phyloP scores from a whole-genome alignment of 306 rosid genomes.

The Cicer arietinum region DNA sequence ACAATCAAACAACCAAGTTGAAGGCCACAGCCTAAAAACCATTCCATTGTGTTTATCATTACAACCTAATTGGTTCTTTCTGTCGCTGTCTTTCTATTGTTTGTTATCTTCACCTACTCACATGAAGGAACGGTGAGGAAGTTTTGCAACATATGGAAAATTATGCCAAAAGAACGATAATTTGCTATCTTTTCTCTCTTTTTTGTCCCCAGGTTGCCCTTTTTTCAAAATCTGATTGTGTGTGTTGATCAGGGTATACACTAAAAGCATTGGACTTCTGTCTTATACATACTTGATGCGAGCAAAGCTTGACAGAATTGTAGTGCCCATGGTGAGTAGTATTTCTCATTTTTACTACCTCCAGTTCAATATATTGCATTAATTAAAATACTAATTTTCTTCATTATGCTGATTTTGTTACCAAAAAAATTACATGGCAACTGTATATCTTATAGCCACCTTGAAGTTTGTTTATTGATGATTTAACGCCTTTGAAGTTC shows the following conservation, averaged over 20 bases:
- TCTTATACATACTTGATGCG: conserved; percentile 78
- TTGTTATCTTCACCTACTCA: neutral
- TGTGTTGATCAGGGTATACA: conserved; percentile 60
- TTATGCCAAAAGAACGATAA: conserved; percentile 5
- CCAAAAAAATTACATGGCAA: neutral
- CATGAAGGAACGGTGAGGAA: neutral
- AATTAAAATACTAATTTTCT: conserved; percentile 16
- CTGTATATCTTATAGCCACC: neutral
- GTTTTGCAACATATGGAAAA: neutral
- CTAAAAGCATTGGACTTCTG: conserved; percentile 89
- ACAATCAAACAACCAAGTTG: neutral
- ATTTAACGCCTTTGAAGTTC: neutral
- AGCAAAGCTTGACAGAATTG: conserved; percentile 73
- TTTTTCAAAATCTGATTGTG: conserved; percentile 12
- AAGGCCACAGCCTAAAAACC: neutral
- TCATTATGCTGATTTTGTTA: conserved; percentile 18
- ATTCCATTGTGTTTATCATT: neutral
- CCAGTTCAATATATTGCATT: conserved; percentile 13
- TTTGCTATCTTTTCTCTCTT: neutral
- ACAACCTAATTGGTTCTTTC: conserved; percentile 17
- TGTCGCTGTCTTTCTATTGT: neutral
- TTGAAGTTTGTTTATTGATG: too few relatives aligned
- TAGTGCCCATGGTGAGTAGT: conserved; percentile 86
- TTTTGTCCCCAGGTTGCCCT: neutral
- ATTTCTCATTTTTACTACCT: conserved; percentile 36